Conservation (phyloP, 108 stramenopile genomes). For the Cyclotella distinguenda region DNA sequence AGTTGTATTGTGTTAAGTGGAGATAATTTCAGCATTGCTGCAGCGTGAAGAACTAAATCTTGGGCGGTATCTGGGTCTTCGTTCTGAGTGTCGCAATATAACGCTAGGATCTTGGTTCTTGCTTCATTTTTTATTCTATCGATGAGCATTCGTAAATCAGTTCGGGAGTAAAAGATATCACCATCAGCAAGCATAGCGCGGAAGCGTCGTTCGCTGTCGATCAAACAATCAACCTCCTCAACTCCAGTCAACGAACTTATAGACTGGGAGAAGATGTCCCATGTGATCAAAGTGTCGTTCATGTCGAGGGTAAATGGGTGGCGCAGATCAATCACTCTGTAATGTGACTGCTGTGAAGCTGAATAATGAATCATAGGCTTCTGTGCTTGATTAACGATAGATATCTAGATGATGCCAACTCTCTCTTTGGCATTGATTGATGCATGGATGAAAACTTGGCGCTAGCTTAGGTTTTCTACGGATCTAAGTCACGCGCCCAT, state of each 20-base stretch:
- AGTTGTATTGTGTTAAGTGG: constrained; percentile 14
- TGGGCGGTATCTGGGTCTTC: not conserved
- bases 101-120: constrained; percentile 8
- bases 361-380: no score
- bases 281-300: constrained; percentile 11
- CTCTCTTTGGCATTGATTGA: no score
- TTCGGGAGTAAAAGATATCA: constrained; percentile 24
- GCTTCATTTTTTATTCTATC: constrained; percentile 15
- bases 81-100: constrained; percentile 7
- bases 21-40: constrained; percentile 20
- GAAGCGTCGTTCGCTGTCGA: constrained; percentile 25
- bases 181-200: constrained; percentile 11
- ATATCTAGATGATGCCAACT: no score
- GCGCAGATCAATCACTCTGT: no score
- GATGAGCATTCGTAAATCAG: constrained; percentile 28
- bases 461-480: no score
- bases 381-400: no score
- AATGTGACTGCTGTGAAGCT: no score
- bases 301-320: not conserved
- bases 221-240: constrained; percentile 8
- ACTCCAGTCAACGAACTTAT: not conserved
- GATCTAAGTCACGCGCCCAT: no score
- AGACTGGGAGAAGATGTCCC: not conserved
- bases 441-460: no score
- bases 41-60: constrained; percentile 27